Base-by-base conservation (phyloP, 345 rosid genomes). In the Eucalyptus rudis region DNA sequence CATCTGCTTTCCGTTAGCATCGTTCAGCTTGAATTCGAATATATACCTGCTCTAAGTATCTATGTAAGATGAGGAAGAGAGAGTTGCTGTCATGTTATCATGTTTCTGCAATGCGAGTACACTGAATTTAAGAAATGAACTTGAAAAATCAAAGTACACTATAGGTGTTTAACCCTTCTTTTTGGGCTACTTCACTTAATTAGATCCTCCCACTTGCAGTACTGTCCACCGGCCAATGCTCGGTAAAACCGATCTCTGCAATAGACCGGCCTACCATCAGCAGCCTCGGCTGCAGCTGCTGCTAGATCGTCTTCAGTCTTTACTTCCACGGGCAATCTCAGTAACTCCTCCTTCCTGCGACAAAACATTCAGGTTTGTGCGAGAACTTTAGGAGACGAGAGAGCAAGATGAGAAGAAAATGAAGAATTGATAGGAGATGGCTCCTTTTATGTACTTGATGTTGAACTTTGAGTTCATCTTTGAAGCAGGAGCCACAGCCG, bases 201-300 rank as follows among this genome's bases (percentile, higher is more conserved):
- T 47, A 96, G 93, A 92, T 97, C 99, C 89, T 97, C 99, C 99
- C 98, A 96, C 92, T 97, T 97, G 97, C 99, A 97, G 95, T 97
- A 97, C 89, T 97, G 98, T 50, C 99, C 99, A 68, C 99, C 99
- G 2, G 99, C 99, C 89, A 97, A 92, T 50, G 98, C 99, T 22
- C 97, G 99, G 90, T 97, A 97, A 90, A 90, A 95, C 88, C 99
- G 95, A 89, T 97, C 99, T 90, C 99, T 94, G 94, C 99, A 97
- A 90, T 97, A 96, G 22, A 95, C 99, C 4, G 99, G 99, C 91
- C 99, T 94, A 89, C 99, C 99, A 89, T 95, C 96, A 22, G 99
- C 99, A 88, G 99, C 99, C 93, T 97, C 95, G 12, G 99, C 99
- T 2, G 99, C 99, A 1, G 99, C 99, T 7, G 96, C 98, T 59